Evolutionary conservation across 352 stramenopile genomes (phyloP).

Genomic region (Blastocystis sp.): DNA sequence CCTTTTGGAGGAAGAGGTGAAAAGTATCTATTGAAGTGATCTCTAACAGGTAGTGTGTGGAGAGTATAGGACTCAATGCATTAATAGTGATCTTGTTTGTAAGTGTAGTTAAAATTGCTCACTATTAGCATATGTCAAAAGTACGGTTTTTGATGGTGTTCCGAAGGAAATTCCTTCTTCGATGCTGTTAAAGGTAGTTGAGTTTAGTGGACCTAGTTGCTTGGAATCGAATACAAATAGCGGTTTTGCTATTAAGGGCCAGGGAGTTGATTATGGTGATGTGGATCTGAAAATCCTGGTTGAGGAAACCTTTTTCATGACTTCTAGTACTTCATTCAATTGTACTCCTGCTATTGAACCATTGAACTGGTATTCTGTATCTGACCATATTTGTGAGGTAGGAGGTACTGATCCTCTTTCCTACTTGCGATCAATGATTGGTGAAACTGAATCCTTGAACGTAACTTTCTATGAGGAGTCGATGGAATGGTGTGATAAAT

Average conservation of each 20-base stretch:
- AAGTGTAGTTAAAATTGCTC: too few relatives aligned
- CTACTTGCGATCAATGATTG: not conserved
- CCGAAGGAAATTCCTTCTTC: not conserved
- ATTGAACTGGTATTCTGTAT: slow-evolving; percentile 22
- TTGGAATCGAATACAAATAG: not conserved
- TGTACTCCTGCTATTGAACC: not conserved
- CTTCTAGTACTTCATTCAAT: not conserved
- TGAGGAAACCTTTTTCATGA: too few relatives aligned
- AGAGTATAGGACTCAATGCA: too few relatives aligned
- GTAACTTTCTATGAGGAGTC: not conserved
- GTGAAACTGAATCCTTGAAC: not conserved
- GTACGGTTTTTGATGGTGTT: not conserved
- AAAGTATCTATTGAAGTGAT: too few relatives aligned
- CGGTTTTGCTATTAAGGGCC: not conserved
- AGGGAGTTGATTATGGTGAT: not conserved
- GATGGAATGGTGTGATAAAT: not conserved
- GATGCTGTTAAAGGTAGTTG: not conserved
- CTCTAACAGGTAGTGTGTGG: too few relatives aligned
- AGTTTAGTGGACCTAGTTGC: not conserved
- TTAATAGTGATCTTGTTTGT: too few relatives aligned
- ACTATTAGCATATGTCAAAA: not conserved
- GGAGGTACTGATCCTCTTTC: not conserved
- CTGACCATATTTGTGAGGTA: not conserved
- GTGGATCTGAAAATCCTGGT: not conserved
- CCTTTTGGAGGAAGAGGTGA: too few relatives aligned